phyloP scores from a whole-genome alignment of 306 rosid genomes.

The Luffa acutangula region DNA sequence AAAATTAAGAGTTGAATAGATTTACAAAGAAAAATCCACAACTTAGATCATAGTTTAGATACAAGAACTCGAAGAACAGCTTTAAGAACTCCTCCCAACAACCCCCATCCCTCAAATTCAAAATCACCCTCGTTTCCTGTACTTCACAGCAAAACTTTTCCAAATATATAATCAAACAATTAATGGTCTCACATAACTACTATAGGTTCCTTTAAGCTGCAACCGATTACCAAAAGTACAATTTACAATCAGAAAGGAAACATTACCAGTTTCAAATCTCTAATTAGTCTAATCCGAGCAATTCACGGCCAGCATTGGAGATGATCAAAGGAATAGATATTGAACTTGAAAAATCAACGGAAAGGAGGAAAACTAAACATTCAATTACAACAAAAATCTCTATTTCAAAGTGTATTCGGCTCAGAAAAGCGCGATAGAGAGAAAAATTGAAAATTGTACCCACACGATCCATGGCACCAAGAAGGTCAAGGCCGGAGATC shows the following conservation, averaged over 20 bases:
- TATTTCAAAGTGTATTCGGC: background rate
- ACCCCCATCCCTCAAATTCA: background rate
- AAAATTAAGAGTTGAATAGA: background rate
- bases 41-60: background rate
- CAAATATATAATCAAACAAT: background rate
- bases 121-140: background rate
- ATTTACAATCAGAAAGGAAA: background rate
- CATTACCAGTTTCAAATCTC: background rate
- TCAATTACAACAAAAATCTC: background rate
- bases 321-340: background rate
- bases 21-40: background rate
- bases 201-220: background rate
- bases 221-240: background rate
- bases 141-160: background rate
- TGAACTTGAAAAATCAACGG: background rate
- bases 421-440: background rate
- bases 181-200: background rate
- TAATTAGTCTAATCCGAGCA: background rate
- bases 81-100: background rate
- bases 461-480: constrained; percentile 43
- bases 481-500: constrained; percentile 72
- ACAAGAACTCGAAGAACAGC: background rate
- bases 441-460: background rate
- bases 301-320: background rate
- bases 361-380: background rate